A percentile compares a stretch with the other conserved stretches of the same genome.
phyloP scores from a whole-genome alignment of 2,329 filamentous ascomycete genomes.

The Madurella mycetomatis region DNA sequence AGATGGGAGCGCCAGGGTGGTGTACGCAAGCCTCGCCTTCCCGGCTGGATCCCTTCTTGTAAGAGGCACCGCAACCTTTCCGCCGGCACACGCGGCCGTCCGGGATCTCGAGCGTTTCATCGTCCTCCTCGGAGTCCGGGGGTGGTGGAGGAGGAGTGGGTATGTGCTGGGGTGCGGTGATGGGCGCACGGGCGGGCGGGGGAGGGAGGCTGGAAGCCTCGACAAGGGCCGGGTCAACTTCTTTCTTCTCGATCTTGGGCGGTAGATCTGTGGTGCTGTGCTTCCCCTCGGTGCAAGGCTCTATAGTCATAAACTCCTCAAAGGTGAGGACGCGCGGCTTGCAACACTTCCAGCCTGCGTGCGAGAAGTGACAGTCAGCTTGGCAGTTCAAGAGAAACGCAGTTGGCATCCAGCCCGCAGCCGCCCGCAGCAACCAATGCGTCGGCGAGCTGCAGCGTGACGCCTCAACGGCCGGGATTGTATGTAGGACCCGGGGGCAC shows the following conservation, averaged over 20 bases:
- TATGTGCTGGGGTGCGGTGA: slow-evolving; percentile 42
- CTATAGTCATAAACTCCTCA: slow-evolving; percentile 92
- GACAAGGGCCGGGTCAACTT: slow-evolving; percentile 39
- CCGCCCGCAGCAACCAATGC: slow-evolving; percentile 9
- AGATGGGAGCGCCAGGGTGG: slow-evolving; percentile 86
- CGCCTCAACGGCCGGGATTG: slow-evolving; percentile 10
- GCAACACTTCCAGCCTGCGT: slow-evolving; percentile 94
- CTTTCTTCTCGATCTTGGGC: slow-evolving; percentile 57
- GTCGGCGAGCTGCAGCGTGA: slow-evolving; percentile 3
- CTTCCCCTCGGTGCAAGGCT: slow-evolving; percentile 87
- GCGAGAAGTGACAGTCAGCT: slow-evolving; percentile 7
- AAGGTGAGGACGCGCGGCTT: slow-evolving; percentile 95
- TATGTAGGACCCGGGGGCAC: slow-evolving; percentile 23
- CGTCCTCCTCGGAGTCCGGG: slow-evolving; percentile 83
- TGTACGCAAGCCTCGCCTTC: slow-evolving; percentile 76
- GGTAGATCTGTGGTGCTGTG: slow-evolving; percentile 81
- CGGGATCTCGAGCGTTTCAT: slow-evolving; percentile 67
- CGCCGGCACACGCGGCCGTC: slow-evolving; percentile 73
- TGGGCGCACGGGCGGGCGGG: slow-evolving; percentile 35
- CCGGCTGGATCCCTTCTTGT: slow-evolving; percentile 55
- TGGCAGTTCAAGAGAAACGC: slow-evolving; percentile 8
- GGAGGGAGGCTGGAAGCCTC: slow-evolving; percentile 45
- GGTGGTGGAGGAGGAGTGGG: slow-evolving; percentile 54
- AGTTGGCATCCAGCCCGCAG: background rate
- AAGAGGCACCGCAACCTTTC: slow-evolving; percentile 65